Evolutionary conservation across 140 eudicot genomes (phyloP), one percentile per base, ranked within the genome.

Genomic region (Flaveria floridana): DNA sequence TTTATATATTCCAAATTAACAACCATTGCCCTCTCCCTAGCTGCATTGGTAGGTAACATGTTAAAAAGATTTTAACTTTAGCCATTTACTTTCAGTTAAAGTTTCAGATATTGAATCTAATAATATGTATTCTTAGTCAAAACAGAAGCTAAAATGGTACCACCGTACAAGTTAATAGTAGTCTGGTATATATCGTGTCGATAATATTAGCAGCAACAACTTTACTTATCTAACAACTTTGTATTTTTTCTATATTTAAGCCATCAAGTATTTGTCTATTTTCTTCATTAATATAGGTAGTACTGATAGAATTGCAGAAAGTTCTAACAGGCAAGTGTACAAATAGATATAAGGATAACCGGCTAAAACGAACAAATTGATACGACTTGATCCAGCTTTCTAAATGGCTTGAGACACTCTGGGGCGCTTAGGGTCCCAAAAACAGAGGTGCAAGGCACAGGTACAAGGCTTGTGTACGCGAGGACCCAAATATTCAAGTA

Each of bases 1-100:
- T 94, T 91, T 65, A 95, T 89, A 70, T 85, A 80, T 87, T 95
- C 97, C 86, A 95, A 75, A 75, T 95, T 95, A 72, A 95, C 95
- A 83, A 95, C 86, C 90, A 95, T 91, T 30, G 99, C 99, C 80
- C 78, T 95, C 82, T 95, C 99, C 80, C 99, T 84, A 16, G 99
- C 99, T 90, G 92, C 77, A 78, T 47, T 13, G 9, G 7, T 61
- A 28, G 42, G 26, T n/a, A 74, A 71, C 19, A 7, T 23, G 79
- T 41, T 62, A 47, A 18, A n/a, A n/a, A 3, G n/a, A 18, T 47
- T 65, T 20, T 10, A 20, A 39, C 10, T 48, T 30, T 34, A 6
- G 52, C 21, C n/a, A 70, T 16, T 51, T 28, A n/a, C 39, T 52
- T 34, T 19, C 18, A 55, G 6, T 14, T 72, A 72, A 9, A 16